These are phyloP conservation scores for Backusella macrospora DNA, from an alignment of 192 early-diverging fungal species.

Conservation along the genomic window DNA sequence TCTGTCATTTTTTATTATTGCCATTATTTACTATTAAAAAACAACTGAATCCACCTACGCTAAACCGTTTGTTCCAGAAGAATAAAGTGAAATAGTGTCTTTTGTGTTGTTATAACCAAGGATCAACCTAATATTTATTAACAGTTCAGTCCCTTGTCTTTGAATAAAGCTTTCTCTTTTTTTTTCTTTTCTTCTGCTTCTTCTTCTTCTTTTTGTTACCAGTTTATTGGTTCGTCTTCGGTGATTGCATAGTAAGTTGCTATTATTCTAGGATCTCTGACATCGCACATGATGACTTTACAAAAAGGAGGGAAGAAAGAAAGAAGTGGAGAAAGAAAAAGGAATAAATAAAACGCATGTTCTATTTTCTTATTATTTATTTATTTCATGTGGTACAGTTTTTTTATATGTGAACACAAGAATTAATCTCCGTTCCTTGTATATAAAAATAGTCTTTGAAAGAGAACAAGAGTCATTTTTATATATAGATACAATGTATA, in stretches of 20 bases:
- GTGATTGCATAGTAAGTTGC: constrained; percentile 59
- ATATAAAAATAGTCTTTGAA: neutral
- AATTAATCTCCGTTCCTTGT: neutral
- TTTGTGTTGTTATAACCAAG: constrained; percentile 64
- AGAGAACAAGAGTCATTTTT: too few species aligned
- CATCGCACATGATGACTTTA: constrained; percentile 48
- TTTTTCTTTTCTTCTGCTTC: too few species aligned
- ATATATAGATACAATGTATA: too few species aligned
- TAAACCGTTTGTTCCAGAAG: constrained; percentile 52
- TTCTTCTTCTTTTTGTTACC: too few species aligned
- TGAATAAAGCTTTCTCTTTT: neutral
- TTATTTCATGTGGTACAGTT: neutral
- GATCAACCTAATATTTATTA: constrained; percentile 48
- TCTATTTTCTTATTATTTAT: constrained; percentile 6
- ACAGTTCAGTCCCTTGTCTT: neutral
- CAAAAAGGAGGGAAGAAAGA: neutral
- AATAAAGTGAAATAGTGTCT: constrained; percentile 63
- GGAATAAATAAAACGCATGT: constrained; percentile 1
- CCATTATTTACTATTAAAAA: neutral
- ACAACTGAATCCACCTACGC: constrained; percentile 19
- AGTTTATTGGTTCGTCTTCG: constrained; percentile 54
- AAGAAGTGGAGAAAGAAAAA: neutral
- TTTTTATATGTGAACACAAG: constrained; percentile 5
- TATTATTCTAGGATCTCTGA: constrained; percentile 58
- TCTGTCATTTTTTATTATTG: neutral